Conservation (phyloP, 208 protist species). For the Trypanosoma grayi region DNA sequence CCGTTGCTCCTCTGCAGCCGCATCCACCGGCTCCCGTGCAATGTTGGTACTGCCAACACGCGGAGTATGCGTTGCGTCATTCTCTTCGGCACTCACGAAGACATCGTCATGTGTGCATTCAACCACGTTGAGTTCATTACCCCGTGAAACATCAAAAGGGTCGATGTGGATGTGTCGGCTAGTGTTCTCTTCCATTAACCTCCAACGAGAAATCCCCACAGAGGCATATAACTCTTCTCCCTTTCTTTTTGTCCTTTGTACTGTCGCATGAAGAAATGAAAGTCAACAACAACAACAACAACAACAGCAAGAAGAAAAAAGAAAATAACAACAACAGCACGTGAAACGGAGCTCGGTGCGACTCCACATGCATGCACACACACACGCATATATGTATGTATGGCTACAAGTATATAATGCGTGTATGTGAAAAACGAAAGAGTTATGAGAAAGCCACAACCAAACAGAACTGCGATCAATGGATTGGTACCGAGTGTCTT, state of each 20-base stretch:
- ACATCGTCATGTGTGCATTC: neutral
- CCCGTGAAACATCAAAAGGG: neutral
- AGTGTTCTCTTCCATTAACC: neutral
- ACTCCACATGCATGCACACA: slow-evolving; percentile 11
- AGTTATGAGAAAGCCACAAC: no score
- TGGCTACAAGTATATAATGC: no score
- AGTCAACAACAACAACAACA: neutral
- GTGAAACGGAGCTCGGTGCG: neutral
- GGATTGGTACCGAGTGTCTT: no score
- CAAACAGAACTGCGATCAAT: no score
- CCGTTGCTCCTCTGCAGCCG: neutral
- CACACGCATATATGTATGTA: no score
- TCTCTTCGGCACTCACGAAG: neutral
- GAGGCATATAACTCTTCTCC: slow-evolving; percentile 5
- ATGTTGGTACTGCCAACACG: neutral
- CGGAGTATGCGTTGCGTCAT: neutral
- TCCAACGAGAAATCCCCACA: no score
- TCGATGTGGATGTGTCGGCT: neutral
- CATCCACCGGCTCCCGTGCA: no score
- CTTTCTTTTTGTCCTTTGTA: slow-evolving; percentile 8
- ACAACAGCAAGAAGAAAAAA: neutral
- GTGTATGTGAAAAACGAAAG: no score
- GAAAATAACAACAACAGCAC: neutral
- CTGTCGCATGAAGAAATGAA: neutral
- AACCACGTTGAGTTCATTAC: neutral